These are phyloP conservation scores for Globisporangium viniferum DNA, from an alignment of 352 stramenopile species.

Conservation along the genomic window DNA sequence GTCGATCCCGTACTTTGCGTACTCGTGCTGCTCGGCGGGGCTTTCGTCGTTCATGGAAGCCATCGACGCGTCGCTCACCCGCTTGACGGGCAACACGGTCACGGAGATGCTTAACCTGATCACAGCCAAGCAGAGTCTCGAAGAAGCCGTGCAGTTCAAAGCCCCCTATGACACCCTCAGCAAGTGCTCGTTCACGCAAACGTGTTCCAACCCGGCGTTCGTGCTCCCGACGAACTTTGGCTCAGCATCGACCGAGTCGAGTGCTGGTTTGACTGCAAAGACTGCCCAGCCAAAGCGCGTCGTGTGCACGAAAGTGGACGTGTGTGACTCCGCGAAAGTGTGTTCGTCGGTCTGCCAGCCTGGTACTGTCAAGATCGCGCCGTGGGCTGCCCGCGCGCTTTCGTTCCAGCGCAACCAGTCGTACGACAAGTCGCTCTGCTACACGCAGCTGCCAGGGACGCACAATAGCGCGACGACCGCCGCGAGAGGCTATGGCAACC, in stretches of 20 bases:
- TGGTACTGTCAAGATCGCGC: conserved; percentile 49
- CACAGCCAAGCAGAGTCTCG: conserved; percentile 27
- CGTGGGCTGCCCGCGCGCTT: conserved; percentile 56
- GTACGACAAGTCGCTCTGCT: conserved; percentile 71
- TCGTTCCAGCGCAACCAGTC: conserved; percentile 68
- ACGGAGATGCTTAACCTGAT: conserved; percentile 55
- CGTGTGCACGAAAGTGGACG: conserved; percentile 45
- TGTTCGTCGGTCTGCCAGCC: conserved; percentile 61
- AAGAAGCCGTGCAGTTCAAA: conserved; percentile 29
- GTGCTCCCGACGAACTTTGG: conserved; percentile 25
- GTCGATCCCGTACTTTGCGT: conserved; percentile 38
- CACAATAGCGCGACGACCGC: conserved; percentile 79
- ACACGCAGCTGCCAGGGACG: conserved; percentile 54
- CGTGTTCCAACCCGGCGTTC: conserved; percentile 39
- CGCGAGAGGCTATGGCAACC: conserved; percentile 67
- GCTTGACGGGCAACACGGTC: conserved; percentile 46
- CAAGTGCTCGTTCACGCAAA: conserved; percentile 39
- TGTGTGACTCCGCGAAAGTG: conserved; percentile 59
- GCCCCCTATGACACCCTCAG: conserved; percentile 37
- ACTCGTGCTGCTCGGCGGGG: conserved; percentile 43
- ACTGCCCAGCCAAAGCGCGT: conserved; percentile 39
- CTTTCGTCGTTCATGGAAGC: conserved; percentile 42
- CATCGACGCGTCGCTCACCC: conserved; percentile 39
- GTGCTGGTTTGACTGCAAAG: conserved; percentile 20
- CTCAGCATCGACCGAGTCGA: conserved; percentile 18